Conservation (phyloP, 495 filamentous ascomycete genomes). For the Penicillium odoratum region DNA sequence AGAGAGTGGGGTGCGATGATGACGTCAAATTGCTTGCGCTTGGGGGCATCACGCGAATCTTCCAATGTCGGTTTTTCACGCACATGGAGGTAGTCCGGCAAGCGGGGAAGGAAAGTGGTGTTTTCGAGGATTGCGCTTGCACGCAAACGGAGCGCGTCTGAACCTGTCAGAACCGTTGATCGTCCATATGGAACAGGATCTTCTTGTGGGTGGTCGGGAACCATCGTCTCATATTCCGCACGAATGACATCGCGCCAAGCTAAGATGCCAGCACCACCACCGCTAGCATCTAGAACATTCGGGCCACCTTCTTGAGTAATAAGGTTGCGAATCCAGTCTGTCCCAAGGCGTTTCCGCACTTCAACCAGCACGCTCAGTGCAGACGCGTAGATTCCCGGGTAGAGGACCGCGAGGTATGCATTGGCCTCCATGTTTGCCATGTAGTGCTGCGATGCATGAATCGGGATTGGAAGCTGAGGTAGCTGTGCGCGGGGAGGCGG, state of each 20-base stretch:
- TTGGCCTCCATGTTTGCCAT: conserved; percentile 91
- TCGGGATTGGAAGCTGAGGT: conserved; percentile 65
- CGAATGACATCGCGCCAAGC: conserved; percentile 83
- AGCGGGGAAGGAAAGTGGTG: conserved; percentile 86
- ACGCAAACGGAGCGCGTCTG: conserved; percentile 69
- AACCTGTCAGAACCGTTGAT: conserved; percentile 62
- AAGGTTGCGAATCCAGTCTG: conserved; percentile 71
- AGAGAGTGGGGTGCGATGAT: conserved; percentile 86
- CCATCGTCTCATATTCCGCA: conserved; percentile 73
- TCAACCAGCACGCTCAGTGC: conserved; percentile 74
- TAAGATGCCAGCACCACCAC: conserved; percentile 77
- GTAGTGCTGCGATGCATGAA: conserved; percentile 66
- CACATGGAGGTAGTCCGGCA: conserved; percentile 84
- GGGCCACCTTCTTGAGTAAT: conserved; percentile 69
- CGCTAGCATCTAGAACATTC: conserved; percentile 80
- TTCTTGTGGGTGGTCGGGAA: conserved; percentile 41
- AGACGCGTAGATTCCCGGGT: conserved; percentile 79
- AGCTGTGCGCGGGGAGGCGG: conserved; percentile 47
- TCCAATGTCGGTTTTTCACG: conserved; percentile 49
- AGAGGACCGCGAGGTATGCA: conserved; percentile 71
- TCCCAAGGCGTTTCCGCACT: conserved; percentile 79
- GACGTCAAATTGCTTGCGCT: conserved; percentile 80
- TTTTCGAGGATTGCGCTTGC: conserved; percentile 77
- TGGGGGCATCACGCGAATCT: conserved; percentile 42
- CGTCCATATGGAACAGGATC: conserved; percentile 52